Conservation (phyloP, 1,139 yeast genomes). For the Pichia sp. region DNA sequence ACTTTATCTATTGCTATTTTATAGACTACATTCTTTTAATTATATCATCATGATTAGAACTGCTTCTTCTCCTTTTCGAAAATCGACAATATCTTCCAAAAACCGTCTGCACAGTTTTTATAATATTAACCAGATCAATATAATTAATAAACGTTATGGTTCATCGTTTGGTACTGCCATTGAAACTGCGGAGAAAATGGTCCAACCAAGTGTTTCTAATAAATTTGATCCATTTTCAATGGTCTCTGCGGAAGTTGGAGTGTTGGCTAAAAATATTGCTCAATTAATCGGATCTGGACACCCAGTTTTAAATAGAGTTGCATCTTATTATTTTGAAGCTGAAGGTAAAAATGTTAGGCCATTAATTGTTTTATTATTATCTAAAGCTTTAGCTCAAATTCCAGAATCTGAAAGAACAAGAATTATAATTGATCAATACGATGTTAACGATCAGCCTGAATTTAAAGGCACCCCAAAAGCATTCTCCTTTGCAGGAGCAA, state of each 20-base stretch:
- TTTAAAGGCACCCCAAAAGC: constrained; percentile 46
- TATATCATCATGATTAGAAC: background rate
- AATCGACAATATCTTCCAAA: background rate
- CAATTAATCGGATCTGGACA: constrained; percentile 85
- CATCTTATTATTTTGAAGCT: constrained; percentile 89
- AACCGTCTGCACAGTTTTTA: background rate
- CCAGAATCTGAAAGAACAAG: constrained; percentile 67
- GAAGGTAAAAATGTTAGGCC: constrained; percentile 97
- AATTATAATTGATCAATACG: constrained; percentile 51
- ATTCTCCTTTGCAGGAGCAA: constrained; percentile 47
- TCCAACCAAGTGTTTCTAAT: constrained; percentile 55
- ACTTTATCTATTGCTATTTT: too few species aligned
- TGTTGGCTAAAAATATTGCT: constrained; percentile 81
- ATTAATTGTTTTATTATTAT: constrained; percentile 70
- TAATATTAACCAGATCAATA: too few species aligned
- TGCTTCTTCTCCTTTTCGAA: background rate
- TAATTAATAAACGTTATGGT: constrained; percentile 9
- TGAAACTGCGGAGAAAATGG: constrained; percentile 72
- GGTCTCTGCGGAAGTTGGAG: constrained; percentile 94
- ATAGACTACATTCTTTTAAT: too few species aligned
- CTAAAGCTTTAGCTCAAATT: constrained; percentile 74
- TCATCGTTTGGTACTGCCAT: constrained; percentile 58
- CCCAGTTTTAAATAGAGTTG: constrained; percentile 83
- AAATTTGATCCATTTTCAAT: constrained; percentile 76
- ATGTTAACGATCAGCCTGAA: constrained; percentile 59